These are phyloP conservation scores for Hirsutella rhossiliensis DNA, from an alignment of 2,329 filamentous ascomycete genomes.

Conservation along the genomic window DNA sequence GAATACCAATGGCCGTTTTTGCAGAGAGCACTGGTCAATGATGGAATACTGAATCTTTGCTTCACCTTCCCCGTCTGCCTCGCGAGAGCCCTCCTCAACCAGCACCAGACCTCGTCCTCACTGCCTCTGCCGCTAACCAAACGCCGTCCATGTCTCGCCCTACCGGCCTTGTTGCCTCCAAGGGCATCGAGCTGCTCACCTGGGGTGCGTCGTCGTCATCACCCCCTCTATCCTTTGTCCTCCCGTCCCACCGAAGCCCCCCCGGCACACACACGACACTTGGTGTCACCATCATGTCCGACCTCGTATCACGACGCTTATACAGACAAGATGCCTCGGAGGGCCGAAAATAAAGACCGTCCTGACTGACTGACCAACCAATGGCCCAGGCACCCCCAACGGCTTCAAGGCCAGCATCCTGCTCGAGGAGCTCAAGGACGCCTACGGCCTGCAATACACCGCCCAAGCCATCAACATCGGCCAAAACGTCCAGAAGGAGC, in stretches of 20 bases:
- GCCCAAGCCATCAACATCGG: conserved; percentile 46
- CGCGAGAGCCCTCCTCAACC: too few species aligned
- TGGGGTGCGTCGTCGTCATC: conserved; percentile 21
- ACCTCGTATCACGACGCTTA: too few species aligned
- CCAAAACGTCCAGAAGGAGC: conserved; percentile 54
- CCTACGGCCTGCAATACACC: conserved; percentile 49
- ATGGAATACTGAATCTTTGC: too few species aligned
- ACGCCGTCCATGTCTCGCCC: conserved; percentile 14
- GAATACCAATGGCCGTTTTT: too few species aligned
- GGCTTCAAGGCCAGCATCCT: conserved; percentile 47
- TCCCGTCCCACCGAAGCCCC: neutral
- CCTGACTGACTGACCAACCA: too few species aligned
- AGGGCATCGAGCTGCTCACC: conserved; percentile 54
- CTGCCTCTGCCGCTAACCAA: too few species aligned
- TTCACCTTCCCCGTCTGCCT: too few species aligned
- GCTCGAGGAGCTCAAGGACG: conserved; percentile 54
- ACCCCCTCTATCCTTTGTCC: neutral
- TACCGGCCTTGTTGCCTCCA: conserved; percentile 46
- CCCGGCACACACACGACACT: neutral
- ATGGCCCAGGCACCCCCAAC: conserved; percentile 31
- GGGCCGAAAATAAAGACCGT: too few species aligned
- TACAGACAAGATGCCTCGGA: too few species aligned
- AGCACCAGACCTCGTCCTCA: too few species aligned
- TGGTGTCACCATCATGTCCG: too few species aligned
- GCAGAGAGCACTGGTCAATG: too few species aligned